Evolutionary conservation across 179 eudicot genomes (phyloP), one percentile per base, ranked within the genome.

Genomic region (Heliamphora pulchella): DNA sequence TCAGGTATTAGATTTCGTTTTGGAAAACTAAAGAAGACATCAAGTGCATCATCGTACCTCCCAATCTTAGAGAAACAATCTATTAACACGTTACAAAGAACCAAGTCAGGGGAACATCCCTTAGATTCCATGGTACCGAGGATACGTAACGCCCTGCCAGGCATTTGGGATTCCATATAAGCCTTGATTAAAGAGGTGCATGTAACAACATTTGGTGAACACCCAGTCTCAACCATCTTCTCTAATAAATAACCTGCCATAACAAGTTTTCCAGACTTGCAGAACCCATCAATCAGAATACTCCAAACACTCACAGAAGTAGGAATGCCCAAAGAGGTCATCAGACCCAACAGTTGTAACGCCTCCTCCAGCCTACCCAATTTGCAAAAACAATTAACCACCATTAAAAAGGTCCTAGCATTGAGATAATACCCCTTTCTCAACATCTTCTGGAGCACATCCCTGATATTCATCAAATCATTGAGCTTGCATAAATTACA

Each of bases 21-120:
- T 39, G 80, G 84, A 84, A 89, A 79, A 69, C 82, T 80, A 75
- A 66, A 79, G 82, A 85, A 85, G 20, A 85, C 82, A 69, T 76
- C 81, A 63, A 88, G 77, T 69, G 92, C 90, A 71, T 88, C 89
- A 55, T 86, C 80, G 14, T 55, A 82, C 79, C 77, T 76, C 79
- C 87, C 86, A 72, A 88, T 64, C 86, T 85, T 86, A n/a, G 88
- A 83, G 46, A 88, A 81, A 67, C 86, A 81, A 78, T 83, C 80
- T 64, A 89, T 88, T 59, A 89, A 48, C 53, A 88, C 82, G 80
- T 89, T 88, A 72, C 71, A 86, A 69, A 88, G 89, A 77, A 89
- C 85, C 83, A 89, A 80, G 67, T 89, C 92, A 31, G 83, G 77
- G 55, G 80, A 48, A 74, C 83, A 86, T 43, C 88, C 86, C 65